Evolutionary conservation across 1,284 basidiomycete species (phyloP).

Genomic region (Cutaneotrichosporon dermatis): DNA sequence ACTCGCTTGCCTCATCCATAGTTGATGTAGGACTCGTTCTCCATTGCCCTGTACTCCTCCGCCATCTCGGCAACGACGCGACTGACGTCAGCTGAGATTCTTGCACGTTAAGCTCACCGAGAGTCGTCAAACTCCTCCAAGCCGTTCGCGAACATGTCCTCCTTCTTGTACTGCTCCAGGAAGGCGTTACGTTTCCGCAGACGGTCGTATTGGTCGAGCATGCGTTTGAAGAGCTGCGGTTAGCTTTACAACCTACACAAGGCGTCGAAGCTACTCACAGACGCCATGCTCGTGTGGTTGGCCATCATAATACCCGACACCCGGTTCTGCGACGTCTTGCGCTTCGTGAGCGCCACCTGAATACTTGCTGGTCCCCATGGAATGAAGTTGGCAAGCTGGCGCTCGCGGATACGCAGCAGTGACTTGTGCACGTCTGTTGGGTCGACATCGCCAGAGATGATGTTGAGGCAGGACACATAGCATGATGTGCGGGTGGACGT

Average conservation of each 20-base stretch:
- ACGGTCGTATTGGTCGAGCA: slow-evolving; percentile 91
- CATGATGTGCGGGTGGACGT: slow-evolving; percentile 83
- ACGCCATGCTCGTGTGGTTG: slow-evolving; percentile 96
- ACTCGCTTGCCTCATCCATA: slow-evolving; percentile 15
- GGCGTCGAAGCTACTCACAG: slow-evolving; percentile 56
- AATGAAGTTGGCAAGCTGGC: slow-evolving; percentile 95
- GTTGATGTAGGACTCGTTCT: slow-evolving; percentile 78
- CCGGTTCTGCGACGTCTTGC: slow-evolving; percentile 88
- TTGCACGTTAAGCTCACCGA: slow-evolving; percentile 52
- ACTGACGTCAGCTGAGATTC: slow-evolving; percentile 48
- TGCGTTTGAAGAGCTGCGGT: slow-evolving; percentile 82
- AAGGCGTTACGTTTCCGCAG: slow-evolving; percentile 88
- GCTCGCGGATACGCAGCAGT: slow-evolving; percentile 88
- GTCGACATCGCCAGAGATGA: slow-evolving; percentile 97
- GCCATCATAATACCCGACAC: slow-evolving; percentile 98
- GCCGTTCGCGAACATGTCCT: slow-evolving; percentile 85
- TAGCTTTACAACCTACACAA: not conserved
- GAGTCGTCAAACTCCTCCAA: slow-evolving; percentile 94
- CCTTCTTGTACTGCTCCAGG: slow-evolving; percentile 95
- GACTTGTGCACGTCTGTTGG: slow-evolving; percentile 99
- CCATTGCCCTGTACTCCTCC: slow-evolving; percentile 87
- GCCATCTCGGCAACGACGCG: slow-evolving; percentile 78
- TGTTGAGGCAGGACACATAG: slow-evolving; percentile 97
- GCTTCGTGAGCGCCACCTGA: slow-evolving; percentile 88
- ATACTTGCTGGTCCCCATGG: slow-evolving; percentile 99